Evolutionary conservation across 768 basidiomycete genomes (phyloP).

Genomic region (Sarcodon sp.): DNA sequence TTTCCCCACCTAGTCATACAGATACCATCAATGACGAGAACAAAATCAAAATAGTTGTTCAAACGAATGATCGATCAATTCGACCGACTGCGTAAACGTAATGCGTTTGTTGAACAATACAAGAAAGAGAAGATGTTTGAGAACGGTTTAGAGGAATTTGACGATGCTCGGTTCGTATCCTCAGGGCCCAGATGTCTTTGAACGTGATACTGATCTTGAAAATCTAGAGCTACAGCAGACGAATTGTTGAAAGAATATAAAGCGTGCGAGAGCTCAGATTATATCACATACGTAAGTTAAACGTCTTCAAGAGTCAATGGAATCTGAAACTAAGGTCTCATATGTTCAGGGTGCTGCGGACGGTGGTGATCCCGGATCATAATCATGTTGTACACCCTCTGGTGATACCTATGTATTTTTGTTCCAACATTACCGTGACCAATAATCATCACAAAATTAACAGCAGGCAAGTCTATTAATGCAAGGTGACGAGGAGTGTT

Average conservation of each 20-base stretch:
- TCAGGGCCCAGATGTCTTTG: not conserved
- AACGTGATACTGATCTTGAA: not conserved
- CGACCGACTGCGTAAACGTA: constrained; percentile 73
- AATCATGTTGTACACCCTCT: not conserved
- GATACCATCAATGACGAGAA: not conserved
- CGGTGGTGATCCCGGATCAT: constrained; percentile 6
- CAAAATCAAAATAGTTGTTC: constrained; percentile 82
- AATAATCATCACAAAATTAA: too few relatives aligned
- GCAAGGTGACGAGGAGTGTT: too few relatives aligned
- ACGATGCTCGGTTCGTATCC: constrained; percentile 73
- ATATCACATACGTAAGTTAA: constrained; percentile 70
- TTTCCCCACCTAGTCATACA: not conserved
- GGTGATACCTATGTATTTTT: not conserved
- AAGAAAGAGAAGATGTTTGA: constrained; percentile 96
- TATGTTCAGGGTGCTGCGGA: constrained; percentile 7
- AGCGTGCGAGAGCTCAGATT: constrained; percentile 91
- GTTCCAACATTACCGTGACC: not conserved
- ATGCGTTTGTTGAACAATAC: constrained; percentile 95
- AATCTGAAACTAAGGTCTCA: not conserved
- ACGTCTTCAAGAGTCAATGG: not conserved
- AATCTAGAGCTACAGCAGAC: constrained; percentile 64
- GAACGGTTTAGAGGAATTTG: constrained; percentile 89
- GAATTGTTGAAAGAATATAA: constrained; percentile 90
- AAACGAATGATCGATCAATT: constrained; percentile 95
- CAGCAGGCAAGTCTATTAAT: too few relatives aligned